Base-by-base conservation (phyloP, 1,284 basidiomycete species). In the Lignosus rhinocerotis region DNA sequence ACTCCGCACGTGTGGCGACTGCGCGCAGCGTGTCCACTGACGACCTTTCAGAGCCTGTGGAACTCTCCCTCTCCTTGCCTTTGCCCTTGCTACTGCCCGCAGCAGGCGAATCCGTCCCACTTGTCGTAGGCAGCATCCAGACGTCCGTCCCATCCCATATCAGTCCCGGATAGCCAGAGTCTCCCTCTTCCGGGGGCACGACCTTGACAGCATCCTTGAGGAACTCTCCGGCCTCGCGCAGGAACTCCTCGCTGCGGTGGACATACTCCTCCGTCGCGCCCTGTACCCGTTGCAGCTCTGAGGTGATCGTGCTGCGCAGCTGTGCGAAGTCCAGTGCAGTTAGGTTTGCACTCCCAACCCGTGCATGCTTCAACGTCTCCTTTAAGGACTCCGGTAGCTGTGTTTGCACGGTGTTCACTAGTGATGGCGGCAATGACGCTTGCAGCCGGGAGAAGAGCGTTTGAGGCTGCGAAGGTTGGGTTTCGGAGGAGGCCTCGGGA, bases 201-300 rank as follows among this genome's bases (percentile, higher is more conserved):
- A 97, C 88, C 70, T 92, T 92, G 66, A 97, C 92, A 11, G 93
- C 93, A 51, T 94, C 92, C 56, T 85, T 85, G 33, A 94, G 73
- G 55, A 87, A 91, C 55, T 88, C 88, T 16, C 88, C 83, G 6
- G 92, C 87, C 60, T 88, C 88, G 43, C 85, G 81, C 32, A 96
- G 72, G 42, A 92, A 72, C 17, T 75, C 83, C 69, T 94, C 92
- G 64, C 90, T 88, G 73, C 86, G 88, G 64, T 88, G 86, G 14
- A 89, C 90, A 63, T 94, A 89, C 68, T 91, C 92, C 72, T 93
- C 92, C 45, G 88, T 90, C 32, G 88, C 79, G 16, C 82, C 89
- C 66, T 90, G 87, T 31, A 91, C 82, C 38, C 86, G 82, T 60
- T 87, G 84, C 52, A 94, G 83, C 71, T 93, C 92, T 41, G 80